Percentiles rank a stretch among this genome's conserved stretches.
phyloP scores from a whole-genome alignment of 352 stramenopile species.

The Peronospora farinosa region DNA sequence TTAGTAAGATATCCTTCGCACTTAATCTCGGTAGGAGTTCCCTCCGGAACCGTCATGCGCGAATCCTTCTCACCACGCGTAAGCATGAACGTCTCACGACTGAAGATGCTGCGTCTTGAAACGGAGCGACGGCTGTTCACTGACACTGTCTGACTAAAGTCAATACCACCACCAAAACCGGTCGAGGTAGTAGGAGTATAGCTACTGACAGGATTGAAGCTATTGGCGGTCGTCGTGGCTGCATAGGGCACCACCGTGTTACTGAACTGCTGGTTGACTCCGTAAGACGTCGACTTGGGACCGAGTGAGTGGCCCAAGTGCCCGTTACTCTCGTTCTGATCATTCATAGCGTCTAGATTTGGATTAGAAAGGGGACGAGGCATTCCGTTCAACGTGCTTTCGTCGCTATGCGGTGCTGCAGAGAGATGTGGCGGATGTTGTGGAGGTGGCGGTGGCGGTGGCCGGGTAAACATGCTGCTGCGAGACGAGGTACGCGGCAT shows the following conservation, averaged over 20 bases:
- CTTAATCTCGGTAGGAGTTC: conserved; percentile 49
- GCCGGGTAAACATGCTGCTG: conserved; percentile 52
- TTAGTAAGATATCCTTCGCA: conserved; percentile 85
- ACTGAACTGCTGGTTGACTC: conserved; percentile 25
- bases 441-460: conserved; percentile 57
- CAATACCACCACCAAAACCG: conserved; percentile 13
- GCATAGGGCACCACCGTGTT: conserved; percentile 20
- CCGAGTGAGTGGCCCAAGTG: conserved; percentile 68
- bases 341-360: conserved; percentile 44
- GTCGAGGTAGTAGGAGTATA: conserved; percentile 25
- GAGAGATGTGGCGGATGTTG: conserved; percentile 39
- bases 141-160: conserved; percentile 33
- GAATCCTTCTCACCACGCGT: conserved; percentile 67
- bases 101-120: conserved; percentile 71
- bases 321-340: conserved; percentile 26
- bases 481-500: conserved; percentile 32
- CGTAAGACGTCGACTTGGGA: conserved; percentile 36
- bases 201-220: conserved; percentile 1
- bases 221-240: conserved; percentile 1
- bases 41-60: conserved; percentile 49
- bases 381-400: conserved; percentile 23
- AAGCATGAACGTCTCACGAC: conserved; percentile 68
- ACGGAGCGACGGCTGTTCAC: conserved; percentile 39
- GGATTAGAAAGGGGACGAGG: conserved; percentile 62
- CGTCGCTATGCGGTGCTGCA: conserved; percentile 9